phyloP scores from a whole-genome alignment of 805 yeast species.

The Schizosaccharomyces octosporus region DNA sequence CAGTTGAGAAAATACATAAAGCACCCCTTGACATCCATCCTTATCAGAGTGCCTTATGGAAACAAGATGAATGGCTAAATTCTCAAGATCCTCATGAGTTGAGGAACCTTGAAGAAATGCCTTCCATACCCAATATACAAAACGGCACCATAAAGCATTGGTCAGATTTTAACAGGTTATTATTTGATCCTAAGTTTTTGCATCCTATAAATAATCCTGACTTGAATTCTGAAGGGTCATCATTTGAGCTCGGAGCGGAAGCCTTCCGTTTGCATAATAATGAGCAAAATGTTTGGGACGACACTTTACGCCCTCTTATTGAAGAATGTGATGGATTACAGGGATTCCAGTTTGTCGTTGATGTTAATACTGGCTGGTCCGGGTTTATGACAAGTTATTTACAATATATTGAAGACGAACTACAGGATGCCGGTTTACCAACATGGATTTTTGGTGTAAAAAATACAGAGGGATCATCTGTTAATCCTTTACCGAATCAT shows the following conservation, averaged over 20 bases:
- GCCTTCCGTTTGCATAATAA: slow-evolving; percentile 18
- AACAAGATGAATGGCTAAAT: background rate
- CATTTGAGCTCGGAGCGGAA: slow-evolving; percentile 13
- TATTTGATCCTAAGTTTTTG: slow-evolving; percentile 30
- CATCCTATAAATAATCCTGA: background rate
- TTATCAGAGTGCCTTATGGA: background rate
- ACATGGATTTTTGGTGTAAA: background rate
- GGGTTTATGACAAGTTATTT: slow-evolving; percentile 36
- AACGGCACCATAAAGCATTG: slow-evolving; percentile 27
- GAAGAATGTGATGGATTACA: slow-evolving; percentile 52
- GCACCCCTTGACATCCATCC: background rate
- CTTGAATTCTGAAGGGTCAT: slow-evolving; percentile 22
- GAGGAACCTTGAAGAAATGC: background rate
- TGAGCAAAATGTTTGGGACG: slow-evolving; percentile 18
- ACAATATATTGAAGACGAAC: slow-evolving; percentile 35
- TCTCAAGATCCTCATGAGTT: background rate
- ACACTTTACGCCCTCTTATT: slow-evolving; percentile 29
- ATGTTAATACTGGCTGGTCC: slow-evolving; percentile 60
- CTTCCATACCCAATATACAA: background rate
- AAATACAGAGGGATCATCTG: no score
- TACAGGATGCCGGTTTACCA: background rate
- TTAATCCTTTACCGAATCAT: no score
- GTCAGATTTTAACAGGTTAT: slow-evolving; percentile 52
- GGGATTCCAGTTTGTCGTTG: slow-evolving; percentile 46
- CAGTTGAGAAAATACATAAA: slow-evolving; percentile 3